These are phyloP conservation scores for Balansia obtecta DNA, from an alignment of 2,329 filamentous ascomycete genomes.

Conservation along the genomic window DNA sequence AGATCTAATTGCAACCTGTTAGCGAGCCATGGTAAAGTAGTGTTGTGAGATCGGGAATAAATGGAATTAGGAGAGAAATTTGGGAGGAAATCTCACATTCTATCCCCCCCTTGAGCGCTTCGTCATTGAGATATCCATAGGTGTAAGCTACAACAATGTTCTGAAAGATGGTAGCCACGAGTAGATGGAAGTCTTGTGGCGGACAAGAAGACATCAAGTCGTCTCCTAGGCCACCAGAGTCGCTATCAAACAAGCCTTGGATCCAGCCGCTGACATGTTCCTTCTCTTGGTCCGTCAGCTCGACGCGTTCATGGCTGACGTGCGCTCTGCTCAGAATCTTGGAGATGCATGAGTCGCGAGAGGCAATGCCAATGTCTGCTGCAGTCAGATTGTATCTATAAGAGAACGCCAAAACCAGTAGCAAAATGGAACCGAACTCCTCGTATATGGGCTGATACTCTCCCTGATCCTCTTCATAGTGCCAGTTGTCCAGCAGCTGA, in stretches of 20 bases:
- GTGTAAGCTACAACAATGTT: constrained; percentile 61
- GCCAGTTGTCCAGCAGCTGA: constrained; percentile 65
- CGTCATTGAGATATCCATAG: constrained; percentile 52
- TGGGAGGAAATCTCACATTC: constrained; percentile 43
- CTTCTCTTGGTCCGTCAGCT: constrained; percentile 52
- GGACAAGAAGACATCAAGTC: constrained; percentile 73
- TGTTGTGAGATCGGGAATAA: not conserved
- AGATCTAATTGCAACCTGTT: constrained; percentile 39
- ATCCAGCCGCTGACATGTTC: constrained; percentile 64
- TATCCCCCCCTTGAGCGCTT: constrained; percentile 60
- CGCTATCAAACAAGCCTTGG: constrained; percentile 62
- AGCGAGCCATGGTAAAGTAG: not conserved
- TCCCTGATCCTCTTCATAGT: constrained; percentile 70
- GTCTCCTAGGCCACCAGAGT: constrained; percentile 61
- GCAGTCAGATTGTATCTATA: constrained; percentile 58
- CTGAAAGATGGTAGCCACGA: constrained; percentile 65
- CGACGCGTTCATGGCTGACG: constrained; percentile 41
- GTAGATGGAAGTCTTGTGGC: constrained; percentile 69
- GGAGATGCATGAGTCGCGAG: constrained; percentile 53
- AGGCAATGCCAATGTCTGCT: constrained; percentile 49
- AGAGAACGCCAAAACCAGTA: constrained; percentile 62
- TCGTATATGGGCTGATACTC: constrained; percentile 81
- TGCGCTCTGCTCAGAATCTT: constrained; percentile 51
- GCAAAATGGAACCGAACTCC: constrained; percentile 66
- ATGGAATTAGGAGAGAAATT: too few relatives aligned